A percentile compares a stretch with the other conserved stretches of the same genome.
Conservation (phyloP, 768 basidiomycete genomes). For the Suillus fuscotomentosus region DNA sequence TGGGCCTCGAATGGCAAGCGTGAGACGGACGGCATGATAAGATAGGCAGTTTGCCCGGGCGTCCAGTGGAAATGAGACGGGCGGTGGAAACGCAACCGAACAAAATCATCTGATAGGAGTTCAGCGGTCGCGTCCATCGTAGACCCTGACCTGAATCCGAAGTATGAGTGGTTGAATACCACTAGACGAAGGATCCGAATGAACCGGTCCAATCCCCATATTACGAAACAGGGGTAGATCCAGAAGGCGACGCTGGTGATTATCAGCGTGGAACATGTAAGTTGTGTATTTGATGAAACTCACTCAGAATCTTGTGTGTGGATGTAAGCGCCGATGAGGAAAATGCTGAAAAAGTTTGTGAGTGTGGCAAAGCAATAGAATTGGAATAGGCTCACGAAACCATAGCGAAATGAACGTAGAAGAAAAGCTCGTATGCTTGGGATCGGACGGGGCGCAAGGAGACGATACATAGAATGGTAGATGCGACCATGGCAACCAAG, state of each 20-base stretch:
- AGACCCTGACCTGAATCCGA: conserved; percentile 23
- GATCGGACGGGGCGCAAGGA: conserved; percentile 48
- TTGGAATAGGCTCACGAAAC: conserved; percentile 28
- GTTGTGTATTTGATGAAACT: neutral
- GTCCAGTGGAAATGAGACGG: conserved; percentile 46
- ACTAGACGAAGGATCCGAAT: conserved; percentile 43
- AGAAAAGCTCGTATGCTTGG: conserved; percentile 47
- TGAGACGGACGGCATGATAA: conserved; percentile 47
- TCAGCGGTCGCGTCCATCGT: conserved; percentile 37
- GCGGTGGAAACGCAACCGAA: conserved; percentile 42
- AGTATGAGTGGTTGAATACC: conserved; percentile 38
- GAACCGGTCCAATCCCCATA: conserved; percentile 53
- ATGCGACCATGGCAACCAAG: conserved; percentile 33
- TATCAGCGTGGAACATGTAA: neutral
- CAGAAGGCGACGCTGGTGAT: conserved; percentile 22
- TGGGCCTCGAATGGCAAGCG: conserved; percentile 45
- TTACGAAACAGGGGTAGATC: conserved; percentile 47
- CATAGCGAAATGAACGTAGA: conserved; percentile 43
- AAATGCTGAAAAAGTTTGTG: conserved; percentile 17
- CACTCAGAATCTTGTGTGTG: conserved; percentile 21
- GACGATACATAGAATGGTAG: conserved; percentile 41
- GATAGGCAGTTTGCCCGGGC: conserved; percentile 51
- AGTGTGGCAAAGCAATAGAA: neutral
- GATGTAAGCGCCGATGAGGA: conserved; percentile 31
- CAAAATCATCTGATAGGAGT: conserved; percentile 39